Percentiles rank a stretch among this genome's conserved stretches.
phyloP scores from a whole-genome alignment of 1,284 basidiomycete species.

The Takashimella tepidaria region DNA sequence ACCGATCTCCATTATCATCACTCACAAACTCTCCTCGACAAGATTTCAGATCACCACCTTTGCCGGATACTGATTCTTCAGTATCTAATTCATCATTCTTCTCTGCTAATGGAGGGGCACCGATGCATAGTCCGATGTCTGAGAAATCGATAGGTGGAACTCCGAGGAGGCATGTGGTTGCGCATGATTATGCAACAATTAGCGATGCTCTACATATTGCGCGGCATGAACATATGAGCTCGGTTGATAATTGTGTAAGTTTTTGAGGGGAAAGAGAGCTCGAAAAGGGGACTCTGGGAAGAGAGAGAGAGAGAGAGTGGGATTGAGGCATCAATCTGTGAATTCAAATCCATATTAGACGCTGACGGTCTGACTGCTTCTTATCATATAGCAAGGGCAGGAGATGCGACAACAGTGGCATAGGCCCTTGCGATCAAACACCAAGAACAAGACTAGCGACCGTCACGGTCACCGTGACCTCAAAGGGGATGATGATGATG shows the following conservation, averaged over 20 bases:
- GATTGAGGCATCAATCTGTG: too few relatives aligned
- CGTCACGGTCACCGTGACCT: not conserved
- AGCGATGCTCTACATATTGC: constrained; percentile 60
- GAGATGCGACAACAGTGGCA: constrained; percentile 14
- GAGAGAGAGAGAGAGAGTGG: constrained; percentile 29
- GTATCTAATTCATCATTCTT: not conserved
- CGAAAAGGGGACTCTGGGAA: constrained; percentile 17
- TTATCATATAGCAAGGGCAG: constrained; percentile 13
- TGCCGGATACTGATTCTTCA: not conserved
- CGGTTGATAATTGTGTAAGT: constrained; percentile 68
- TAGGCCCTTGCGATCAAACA: not conserved
- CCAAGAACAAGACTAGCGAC: not conserved
- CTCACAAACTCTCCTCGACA: constrained; percentile 13
- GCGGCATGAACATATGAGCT: constrained; percentile 68
- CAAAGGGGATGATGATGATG: not conserved
- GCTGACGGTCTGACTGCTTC: not conserved
- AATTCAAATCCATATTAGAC: too few relatives aligned
- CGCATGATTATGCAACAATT: constrained; percentile 50
- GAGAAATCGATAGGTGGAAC: constrained; percentile 22
- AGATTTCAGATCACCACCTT: not conserved
- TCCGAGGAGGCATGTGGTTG: constrained; percentile 51
- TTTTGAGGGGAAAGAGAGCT: constrained; percentile 11
- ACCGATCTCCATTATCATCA: constrained; percentile 18
- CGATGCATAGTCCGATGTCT: not conserved
- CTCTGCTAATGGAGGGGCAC: not conserved